A percentile compares a stretch with the other conserved stretches of the same genome.
Evolutionary conservation across 805 yeast genomes (phyloP).

Genomic region (Wickerhamomyces ciferrii): DNA sequence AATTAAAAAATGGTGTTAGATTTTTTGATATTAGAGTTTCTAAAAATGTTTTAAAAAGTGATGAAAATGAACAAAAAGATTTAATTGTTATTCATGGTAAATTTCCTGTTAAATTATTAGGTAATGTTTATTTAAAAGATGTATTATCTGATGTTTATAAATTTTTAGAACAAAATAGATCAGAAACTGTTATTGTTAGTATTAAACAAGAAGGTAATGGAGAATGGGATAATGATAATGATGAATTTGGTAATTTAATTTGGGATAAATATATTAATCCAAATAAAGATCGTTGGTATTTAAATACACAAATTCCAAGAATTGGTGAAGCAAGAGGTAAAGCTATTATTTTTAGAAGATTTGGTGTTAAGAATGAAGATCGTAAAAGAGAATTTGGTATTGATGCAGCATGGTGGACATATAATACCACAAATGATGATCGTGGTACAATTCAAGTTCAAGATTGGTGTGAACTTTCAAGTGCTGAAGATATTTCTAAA

Average conservation of each 20-base stretch:
- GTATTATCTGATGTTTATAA: slow-evolving; percentile 53
- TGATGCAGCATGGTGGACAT: slow-evolving; percentile 62
- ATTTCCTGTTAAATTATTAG: slow-evolving; percentile 63
- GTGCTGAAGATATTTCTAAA: slow-evolving; percentile 44
- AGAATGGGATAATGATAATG: slow-evolving; percentile 54
- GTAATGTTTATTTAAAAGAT: slow-evolving; percentile 46
- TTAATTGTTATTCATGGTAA: slow-evolving; percentile 70
- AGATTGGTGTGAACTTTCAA: slow-evolving; percentile 64
- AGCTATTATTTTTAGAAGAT: slow-evolving; percentile 61
- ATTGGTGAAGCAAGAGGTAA: slow-evolving; percentile 65
- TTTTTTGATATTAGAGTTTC: slow-evolving; percentile 67
- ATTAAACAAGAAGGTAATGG: slow-evolving; percentile 72
- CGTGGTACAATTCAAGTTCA: slow-evolving; percentile 60
- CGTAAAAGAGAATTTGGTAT: slow-evolving; percentile 48
- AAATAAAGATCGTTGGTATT: slow-evolving; percentile 53
- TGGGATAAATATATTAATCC: slow-evolving; percentile 52
- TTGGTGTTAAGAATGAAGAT: slow-evolving; percentile 51
- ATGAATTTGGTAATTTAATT: slow-evolving; percentile 59
- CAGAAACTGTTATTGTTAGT: slow-evolving; percentile 63
- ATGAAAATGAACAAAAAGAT: slow-evolving; percentile 39
- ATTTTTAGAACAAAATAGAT: slow-evolving; percentile 44
- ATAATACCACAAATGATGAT: slow-evolving; percentile 63
- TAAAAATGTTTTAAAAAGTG: slow-evolving; percentile 46
- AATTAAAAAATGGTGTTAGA: slow-evolving; percentile 69
- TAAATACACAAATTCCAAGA: slow-evolving; percentile 49